Conservation (phyloP, 2,329 filamentous ascomycete genomes). For the Cercospora sesami region DNA sequence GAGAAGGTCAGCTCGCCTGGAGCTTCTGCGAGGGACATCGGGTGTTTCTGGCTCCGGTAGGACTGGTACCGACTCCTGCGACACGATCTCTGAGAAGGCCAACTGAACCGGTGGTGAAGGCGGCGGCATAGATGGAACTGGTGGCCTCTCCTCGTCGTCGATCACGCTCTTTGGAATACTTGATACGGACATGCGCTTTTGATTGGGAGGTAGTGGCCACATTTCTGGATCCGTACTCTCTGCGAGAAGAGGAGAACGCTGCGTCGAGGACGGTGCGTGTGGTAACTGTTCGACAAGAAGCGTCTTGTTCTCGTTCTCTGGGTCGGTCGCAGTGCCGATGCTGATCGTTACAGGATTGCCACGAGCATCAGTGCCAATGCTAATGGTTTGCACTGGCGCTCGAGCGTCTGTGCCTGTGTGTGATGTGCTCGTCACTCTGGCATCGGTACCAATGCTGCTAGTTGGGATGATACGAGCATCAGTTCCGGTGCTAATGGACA, state of each 20-base stretch:
- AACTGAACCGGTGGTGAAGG: conserved; percentile 19
- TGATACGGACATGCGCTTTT: conserved; percentile 8
- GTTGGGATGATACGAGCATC: conserved; percentile 21
- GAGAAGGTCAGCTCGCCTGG: background rate
- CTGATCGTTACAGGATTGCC: conserved; percentile 7
- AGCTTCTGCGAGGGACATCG: background rate
- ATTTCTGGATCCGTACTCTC: conserved; percentile 40
- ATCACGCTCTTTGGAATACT: conserved; percentile 8
- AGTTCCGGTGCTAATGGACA: conserved; percentile 18
- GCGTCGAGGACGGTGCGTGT: conserved; percentile 12
- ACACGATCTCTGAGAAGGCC: conserved; percentile 27
- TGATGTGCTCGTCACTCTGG: conserved; percentile 10
- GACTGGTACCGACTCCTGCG: conserved; percentile 28
- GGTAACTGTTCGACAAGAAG: conserved; percentile 14
- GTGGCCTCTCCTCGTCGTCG: conserved; percentile 17
- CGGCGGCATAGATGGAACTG: conserved; percentile 20
- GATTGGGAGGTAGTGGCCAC: conserved; percentile 13
- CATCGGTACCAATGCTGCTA: conserved; percentile 19
- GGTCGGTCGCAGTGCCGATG: conserved; percentile 15
- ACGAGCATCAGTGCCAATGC: conserved; percentile 9
- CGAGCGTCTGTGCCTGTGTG: conserved; percentile 14
- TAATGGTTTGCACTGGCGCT: conserved; percentile 10
- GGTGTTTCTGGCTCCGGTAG: conserved; percentile 9
- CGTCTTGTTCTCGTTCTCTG: conserved; percentile 10
- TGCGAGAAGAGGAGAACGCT: conserved; percentile 42